Evolutionary conservation across 2,329 filamentous ascomycete genomes (phyloP).

Genomic region (Xylaria sp.): DNA sequence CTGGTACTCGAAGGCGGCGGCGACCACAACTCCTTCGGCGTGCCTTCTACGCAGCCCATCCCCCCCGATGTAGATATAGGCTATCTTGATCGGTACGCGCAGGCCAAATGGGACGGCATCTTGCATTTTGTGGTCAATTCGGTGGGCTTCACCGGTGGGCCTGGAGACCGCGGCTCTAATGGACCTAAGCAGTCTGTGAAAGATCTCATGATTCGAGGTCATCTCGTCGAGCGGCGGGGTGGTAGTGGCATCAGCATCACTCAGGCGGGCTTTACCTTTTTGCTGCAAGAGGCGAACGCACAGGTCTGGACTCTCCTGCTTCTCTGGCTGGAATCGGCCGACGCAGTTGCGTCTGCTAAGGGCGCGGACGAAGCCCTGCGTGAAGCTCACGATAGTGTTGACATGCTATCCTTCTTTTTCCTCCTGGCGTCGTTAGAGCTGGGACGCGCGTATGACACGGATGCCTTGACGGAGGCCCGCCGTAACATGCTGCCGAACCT

Average conservation of each 20-base stretch:
- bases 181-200: constrained; percentile 83
- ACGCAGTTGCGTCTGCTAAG: constrained; percentile 58
- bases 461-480: constrained; percentile 83
- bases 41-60: constrained; percentile 75
- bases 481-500: constrained; percentile 90
- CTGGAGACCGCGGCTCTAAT: constrained; percentile 49
- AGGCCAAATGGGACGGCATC: constrained; percentile 94
- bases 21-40: constrained; percentile 87
- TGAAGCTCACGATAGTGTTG: constrained; percentile 84
- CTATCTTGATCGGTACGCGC: constrained; percentile 86
- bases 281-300: constrained; percentile 93
- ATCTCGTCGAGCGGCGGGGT: constrained; percentile 74
- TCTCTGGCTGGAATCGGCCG: constrained; percentile 88
- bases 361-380: constrained; percentile 51
- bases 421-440: constrained; percentile 93
- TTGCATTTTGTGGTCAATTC: constrained; percentile 93
- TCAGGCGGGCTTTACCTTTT: constrained; percentile 91
- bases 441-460: constrained; percentile 89
- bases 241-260: constrained; percentile 78
- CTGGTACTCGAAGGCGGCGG: constrained; percentile 90
- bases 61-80: constrained; percentile 72
- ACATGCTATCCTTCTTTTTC: constrained; percentile 96
- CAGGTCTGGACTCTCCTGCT: constrained; percentile 97
- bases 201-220: constrained; percentile 81
- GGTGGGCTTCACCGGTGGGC: constrained; percentile 63